Evolutionary conservation across 1,284 basidiomycete genomes (phyloP).

Genomic region (Psilocybe mexicana): DNA sequence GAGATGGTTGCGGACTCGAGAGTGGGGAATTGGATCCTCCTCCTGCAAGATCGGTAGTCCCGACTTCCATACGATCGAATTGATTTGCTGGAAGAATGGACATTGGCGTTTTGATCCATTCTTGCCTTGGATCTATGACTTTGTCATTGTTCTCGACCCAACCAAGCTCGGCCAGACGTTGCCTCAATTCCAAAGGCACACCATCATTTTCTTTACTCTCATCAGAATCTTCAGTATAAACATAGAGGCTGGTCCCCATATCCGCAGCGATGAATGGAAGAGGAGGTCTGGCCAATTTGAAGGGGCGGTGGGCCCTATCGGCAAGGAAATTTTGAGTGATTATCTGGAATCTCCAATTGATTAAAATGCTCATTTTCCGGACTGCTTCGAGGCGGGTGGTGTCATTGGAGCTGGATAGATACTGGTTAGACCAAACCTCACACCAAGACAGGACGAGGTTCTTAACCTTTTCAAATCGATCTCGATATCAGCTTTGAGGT

Average conservation of each 20-base stretch:
- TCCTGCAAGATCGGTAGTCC: slow-evolving; percentile 30
- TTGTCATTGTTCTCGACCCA: slow-evolving; percentile 60
- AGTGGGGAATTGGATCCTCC: slow-evolving; percentile 34
- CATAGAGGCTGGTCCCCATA: slow-evolving; percentile 59
- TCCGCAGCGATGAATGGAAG: slow-evolving; percentile 71
- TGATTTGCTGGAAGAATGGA: slow-evolving; percentile 58
- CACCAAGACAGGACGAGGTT: neutral
- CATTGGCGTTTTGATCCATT: slow-evolving; percentile 63
- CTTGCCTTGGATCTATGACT: slow-evolving; percentile 52
- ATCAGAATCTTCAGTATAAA: slow-evolving; percentile 52
- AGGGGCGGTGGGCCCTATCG: slow-evolving; percentile 63
- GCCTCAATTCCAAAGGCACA: slow-evolving; percentile 61
- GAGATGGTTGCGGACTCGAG: slow-evolving; percentile 36
- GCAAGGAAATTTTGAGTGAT: slow-evolving; percentile 57
- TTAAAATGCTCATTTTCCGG: slow-evolving; percentile 51
- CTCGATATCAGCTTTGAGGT: slow-evolving; percentile 51
- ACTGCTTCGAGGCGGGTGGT: slow-evolving; percentile 50
- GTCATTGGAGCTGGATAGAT: slow-evolving; percentile 42
- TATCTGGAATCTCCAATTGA: slow-evolving; percentile 68
- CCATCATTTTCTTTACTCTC: slow-evolving; percentile 50
- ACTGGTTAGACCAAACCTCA: neutral
- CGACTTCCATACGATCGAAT: slow-evolving; percentile 48
- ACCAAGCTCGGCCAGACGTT: slow-evolving; percentile 67
- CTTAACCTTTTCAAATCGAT: slow-evolving; percentile 57
- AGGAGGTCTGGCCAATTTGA: slow-evolving; percentile 64